Evolutionary conservation across 2,329 filamentous ascomycete species (phyloP).

Genomic region (Monilinia aucupariae): DNA sequence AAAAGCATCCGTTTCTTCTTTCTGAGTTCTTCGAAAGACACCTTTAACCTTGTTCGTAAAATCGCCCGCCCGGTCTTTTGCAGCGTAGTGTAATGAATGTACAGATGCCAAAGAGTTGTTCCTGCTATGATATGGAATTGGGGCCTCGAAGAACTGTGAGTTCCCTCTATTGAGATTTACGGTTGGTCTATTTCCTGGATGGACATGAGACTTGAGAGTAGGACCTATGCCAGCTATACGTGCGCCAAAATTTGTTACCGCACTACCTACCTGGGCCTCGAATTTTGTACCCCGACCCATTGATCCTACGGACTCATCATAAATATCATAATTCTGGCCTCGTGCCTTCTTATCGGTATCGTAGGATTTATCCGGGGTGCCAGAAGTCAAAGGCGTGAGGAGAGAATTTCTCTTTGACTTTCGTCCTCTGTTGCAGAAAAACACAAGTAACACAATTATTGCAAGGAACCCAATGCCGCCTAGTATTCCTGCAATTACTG

Average conservation of each 20-base stretch:
- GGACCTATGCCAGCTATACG: constrained; percentile 27
- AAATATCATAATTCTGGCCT: constrained; percentile 6
- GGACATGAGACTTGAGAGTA: constrained; percentile 30
- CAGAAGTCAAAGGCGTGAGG: constrained; percentile 29
- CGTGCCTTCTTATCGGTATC: constrained; percentile 23
- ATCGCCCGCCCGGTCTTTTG: constrained; percentile 40
- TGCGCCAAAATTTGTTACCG: constrained; percentile 23
- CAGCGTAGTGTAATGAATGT: constrained; percentile 16
- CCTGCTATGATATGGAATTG: constrained; percentile 38
- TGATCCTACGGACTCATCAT: constrained; percentile 21
- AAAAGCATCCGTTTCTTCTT: constrained; percentile 39
- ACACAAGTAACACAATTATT: constrained; percentile 29
- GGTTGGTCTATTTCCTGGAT: constrained; percentile 36
- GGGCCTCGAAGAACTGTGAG: constrained; percentile 44
- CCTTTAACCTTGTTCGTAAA: constrained; percentile 40
- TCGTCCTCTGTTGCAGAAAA: constrained; percentile 26
- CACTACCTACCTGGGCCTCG: constrained; percentile 21
- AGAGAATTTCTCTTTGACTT: constrained; percentile 25
- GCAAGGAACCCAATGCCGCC: constrained; percentile 31
- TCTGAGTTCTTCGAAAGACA: constrained; percentile 37
- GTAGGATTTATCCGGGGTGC: constrained; percentile 26
- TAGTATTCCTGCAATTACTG: constrained; percentile 32
- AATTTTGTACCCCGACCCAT: constrained; percentile 22
- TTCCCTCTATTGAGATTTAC: constrained; percentile 50
- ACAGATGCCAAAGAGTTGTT: constrained; percentile 35